Base-by-base conservation (phyloP, 23 red algal species). In the Gracilaria gracilis region DNA sequence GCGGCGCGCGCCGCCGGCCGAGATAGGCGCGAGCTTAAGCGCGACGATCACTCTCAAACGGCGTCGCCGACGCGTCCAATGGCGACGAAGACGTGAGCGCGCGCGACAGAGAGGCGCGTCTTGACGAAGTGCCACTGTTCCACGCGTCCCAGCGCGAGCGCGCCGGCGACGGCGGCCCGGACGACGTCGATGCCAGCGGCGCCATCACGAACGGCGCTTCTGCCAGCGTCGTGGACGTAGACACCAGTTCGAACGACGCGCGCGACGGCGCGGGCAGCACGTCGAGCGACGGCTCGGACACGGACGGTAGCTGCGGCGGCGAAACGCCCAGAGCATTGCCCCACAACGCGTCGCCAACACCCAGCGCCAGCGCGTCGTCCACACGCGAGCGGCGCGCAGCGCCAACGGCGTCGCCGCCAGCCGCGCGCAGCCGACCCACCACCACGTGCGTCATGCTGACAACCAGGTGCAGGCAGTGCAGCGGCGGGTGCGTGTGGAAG, bases 401-500 rank as follows among this genome's bases (percentile, higher is more conserved):
- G 34, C 20, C 11, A 1, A 16, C n/a, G n/a, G 71, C 15, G 64
- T 31, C 29, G 16, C 0, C 72, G 40, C 1, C 39, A 0, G 40
- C 72, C 21, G 31, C 72, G 46, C 72, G 72, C 51, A 37, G 79
- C 0, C 79, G 9, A 4, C 27, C 38, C 2, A 77, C 57, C 12
- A 57, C 86, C 11, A 80, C 21, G 20, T 90, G 69, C 11, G 86
- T 75, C 49, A 90, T 69, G 33, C 75, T 46, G 4, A 90, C 86
- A 29, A 90, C 86, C 27, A 81, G 73, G 24, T 62, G 44, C 33
- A 90, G 74, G n/a, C 72, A 79, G 23, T 90, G 70, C 4, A 80
- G 20, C 12, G 86, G 86, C 35, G 74, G 55, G 27, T 73, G 57
- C 14, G 55, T 23, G 31, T 48, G 47, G 51, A 90, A 90, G 34